Evolutionary conservation across 2,329 filamentous ascomycete species (phyloP).

Genomic region (Alternaria postmessia): DNA sequence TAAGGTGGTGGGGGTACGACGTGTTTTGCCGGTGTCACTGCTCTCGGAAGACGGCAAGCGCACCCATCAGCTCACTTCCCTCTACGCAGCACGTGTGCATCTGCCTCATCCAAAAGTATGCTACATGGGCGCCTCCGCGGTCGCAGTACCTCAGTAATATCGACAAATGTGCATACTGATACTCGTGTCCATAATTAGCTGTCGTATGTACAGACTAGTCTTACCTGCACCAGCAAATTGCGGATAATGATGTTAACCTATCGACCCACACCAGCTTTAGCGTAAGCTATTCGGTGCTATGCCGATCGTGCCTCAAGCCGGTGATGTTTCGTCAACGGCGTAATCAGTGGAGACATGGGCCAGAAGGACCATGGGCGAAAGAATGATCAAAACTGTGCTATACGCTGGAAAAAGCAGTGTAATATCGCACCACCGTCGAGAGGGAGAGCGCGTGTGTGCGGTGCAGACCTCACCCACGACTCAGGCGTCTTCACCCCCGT

Average conservation of each 20-base stretch:
- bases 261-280: slow-evolving; percentile 7
- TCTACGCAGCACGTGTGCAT: slow-evolving; percentile 6
- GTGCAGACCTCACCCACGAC: neutral
- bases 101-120: neutral
- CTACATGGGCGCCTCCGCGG: neutral
- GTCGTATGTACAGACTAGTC: neutral
- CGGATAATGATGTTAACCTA: slow-evolving; percentile 11
- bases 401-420: neutral
- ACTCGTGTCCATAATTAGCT: slow-evolving; percentile 1
- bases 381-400: neutral
- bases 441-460: neutral
- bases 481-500: neutral
- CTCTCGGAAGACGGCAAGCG: slow-evolving; percentile 15
- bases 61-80: slow-evolving; percentile 7
- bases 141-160: neutral
- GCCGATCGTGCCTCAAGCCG: slow-evolving; percentile 20
- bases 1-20: slow-evolving; percentile 3
- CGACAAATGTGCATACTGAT: neutral
- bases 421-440: neutral
- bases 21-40: neutral
- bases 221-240: slow-evolving; percentile 5
- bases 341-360: slow-evolving; percentile 6
- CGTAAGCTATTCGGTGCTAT: slow-evolving; percentile 8
- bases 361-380: neutral
- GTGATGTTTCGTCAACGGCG: slow-evolving; percentile 21